Conservation (phyloP, 2,329 filamentous ascomycete genomes). For the Penicillium sp. region DNA sequence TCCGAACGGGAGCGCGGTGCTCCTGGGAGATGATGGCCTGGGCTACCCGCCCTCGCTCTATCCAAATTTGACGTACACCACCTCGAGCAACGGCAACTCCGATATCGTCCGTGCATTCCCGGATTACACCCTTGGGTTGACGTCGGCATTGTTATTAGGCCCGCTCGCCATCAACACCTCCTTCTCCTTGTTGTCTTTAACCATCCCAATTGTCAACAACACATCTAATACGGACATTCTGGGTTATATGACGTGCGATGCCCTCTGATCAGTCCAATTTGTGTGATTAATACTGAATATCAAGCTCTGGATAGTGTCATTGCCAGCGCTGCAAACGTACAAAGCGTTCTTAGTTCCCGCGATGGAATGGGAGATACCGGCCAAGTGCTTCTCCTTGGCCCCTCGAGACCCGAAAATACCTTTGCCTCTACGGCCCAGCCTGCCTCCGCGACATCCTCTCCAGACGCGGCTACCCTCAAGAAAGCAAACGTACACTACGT, state of each 20-base stretch:
- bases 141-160: constrained; percentile 70
- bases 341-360: constrained; percentile 47
- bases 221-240: constrained; percentile 63
- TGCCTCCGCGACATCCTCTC: constrained; percentile 15
- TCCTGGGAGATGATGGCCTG: constrained; percentile 61
- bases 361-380: constrained; percentile 64
- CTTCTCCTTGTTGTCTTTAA: constrained; percentile 77
- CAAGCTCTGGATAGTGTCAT: constrained; percentile 51
- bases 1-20: constrained; percentile 59
- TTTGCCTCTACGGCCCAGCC: constrained; percentile 45
- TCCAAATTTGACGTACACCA: constrained; percentile 71
- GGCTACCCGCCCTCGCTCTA: constrained; percentile 74
- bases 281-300: neutral
- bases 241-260: constrained; percentile 76
- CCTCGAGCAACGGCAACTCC: constrained; percentile 30
- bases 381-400: constrained; percentile 69
- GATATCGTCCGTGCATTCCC: constrained; percentile 41
- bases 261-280: constrained; percentile 48
- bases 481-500: constrained; percentile 56
- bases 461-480: constrained; percentile 41
- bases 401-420: constrained; percentile 65
- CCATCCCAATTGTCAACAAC: constrained; percentile 74
- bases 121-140: constrained; percentile 43
- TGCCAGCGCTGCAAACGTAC: constrained; percentile 33
- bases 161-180: constrained; percentile 71